A percentile compares a stretch with the other conserved stretches of the same genome.
phyloP scores from a whole-genome alignment of 2,329 filamentous ascomycete genomes.

The Penicillium decumbens region DNA sequence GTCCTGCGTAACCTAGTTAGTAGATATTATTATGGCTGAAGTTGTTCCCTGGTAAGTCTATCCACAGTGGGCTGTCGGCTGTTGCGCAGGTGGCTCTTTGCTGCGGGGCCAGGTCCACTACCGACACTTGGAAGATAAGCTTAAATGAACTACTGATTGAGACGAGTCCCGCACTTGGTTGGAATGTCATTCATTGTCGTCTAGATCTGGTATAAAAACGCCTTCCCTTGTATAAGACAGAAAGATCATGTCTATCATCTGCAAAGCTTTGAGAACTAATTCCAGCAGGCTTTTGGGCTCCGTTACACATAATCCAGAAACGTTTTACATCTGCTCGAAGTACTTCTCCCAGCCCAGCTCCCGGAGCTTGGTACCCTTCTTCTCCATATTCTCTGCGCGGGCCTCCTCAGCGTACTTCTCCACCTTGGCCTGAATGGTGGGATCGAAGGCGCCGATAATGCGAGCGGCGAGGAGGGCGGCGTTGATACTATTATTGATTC shows the following conservation, averaged over 20 bases:
- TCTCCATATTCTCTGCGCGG: slow-evolving; percentile 40
- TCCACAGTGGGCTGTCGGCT: background rate
- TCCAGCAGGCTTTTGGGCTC: slow-evolving; percentile 1
- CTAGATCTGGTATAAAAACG: slow-evolving; percentile 16
- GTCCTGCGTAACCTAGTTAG: background rate
- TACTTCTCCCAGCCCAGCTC: slow-evolving; percentile 44
- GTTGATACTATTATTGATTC: slow-evolving; percentile 75
- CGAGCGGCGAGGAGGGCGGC: slow-evolving; percentile 67
- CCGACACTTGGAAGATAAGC: background rate
- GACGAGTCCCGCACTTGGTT: background rate
- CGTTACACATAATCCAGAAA: background rate
- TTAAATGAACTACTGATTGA: background rate
- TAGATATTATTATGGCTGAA: background rate
- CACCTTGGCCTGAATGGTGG: slow-evolving; percentile 39
- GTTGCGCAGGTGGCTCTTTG: background rate
- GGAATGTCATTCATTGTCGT: slow-evolving; percentile 20
- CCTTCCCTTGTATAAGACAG: slow-evolving; percentile 12
- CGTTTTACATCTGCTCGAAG: slow-evolving; percentile 40
- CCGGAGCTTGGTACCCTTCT: slow-evolving; percentile 42
- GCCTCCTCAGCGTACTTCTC: slow-evolving; percentile 42
- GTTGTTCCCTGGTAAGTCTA: background rate
- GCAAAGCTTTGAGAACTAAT: background rate
- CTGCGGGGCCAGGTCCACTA: background rate
- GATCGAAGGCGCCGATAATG: slow-evolving; percentile 56
- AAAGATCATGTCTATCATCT: slow-evolving; percentile 1